These are phyloP conservation scores for Phytophthora brassicae DNA, from an alignment of 352 stramenopile genomes.

Conservation along the genomic window DNA sequence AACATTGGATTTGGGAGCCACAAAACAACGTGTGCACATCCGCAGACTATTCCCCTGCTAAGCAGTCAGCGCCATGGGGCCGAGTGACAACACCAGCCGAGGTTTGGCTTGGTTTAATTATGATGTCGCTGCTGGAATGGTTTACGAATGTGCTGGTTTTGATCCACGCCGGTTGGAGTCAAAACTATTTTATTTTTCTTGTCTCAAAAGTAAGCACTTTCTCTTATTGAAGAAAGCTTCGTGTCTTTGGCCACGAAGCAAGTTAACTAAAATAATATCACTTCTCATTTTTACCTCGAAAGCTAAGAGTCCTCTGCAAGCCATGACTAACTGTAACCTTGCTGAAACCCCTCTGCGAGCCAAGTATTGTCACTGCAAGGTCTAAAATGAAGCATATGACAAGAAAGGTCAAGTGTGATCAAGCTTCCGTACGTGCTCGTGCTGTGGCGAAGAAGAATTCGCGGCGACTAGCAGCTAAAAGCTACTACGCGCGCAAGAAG, in stretches of 20 bases:
- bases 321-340: too few species aligned
- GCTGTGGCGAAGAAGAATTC: background rate
- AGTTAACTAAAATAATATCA: background rate
- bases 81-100: background rate
- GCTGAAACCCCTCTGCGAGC: too few species aligned
- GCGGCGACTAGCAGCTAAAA: background rate
- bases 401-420: background rate
- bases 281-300: background rate
- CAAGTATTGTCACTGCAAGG: background rate
- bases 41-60: slow-evolving; percentile 2
- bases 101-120: too few species aligned
- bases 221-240: background rate
- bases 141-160: too few species aligned
- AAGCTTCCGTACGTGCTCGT: background rate
- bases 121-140: too few species aligned
- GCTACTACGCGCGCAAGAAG: background rate
- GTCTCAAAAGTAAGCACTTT: too few species aligned
- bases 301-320: too few species aligned
- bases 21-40: background rate
- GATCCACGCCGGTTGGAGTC: background rate
- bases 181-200: too few species aligned
- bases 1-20: background rate
- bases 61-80: background rate
- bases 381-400: background rate
- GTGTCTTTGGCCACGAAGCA: background rate